phyloP scores from a whole-genome alignment of 2,329 filamentous ascomycete species.

The Neonectria magnoliae region DNA sequence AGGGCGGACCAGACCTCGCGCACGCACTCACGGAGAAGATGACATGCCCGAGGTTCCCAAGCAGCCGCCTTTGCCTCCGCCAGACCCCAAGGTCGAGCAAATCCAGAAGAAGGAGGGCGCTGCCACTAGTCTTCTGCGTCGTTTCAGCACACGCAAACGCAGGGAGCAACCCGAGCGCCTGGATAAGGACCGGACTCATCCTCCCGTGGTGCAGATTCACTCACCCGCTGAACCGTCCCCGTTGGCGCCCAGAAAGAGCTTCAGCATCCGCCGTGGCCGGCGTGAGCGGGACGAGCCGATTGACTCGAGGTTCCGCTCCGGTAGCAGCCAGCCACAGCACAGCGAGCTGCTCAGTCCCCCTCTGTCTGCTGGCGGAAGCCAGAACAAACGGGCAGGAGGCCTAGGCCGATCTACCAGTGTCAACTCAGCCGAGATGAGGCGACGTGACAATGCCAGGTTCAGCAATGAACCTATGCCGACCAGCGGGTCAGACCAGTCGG shows the following conservation, averaged over 20 bases:
- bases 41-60: slow-evolving; percentile 74
- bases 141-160: slow-evolving; percentile 88
- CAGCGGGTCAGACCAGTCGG: slow-evolving; percentile 82
- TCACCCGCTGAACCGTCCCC: slow-evolving; percentile 72
- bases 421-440: slow-evolving; percentile 83
- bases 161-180: slow-evolving; percentile 73
- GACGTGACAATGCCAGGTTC: slow-evolving; percentile 62
- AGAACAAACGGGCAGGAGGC: slow-evolving; percentile 69
- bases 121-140: slow-evolving; percentile 82
- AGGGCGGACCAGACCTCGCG: slow-evolving; percentile 82
- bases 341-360: slow-evolving; percentile 83
- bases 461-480: slow-evolving; percentile 75
- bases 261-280: slow-evolving; percentile 76
- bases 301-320: slow-evolving; percentile 61
- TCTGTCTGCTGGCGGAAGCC: slow-evolving; percentile 65
- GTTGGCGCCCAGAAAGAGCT: slow-evolving; percentile 80
- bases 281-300: slow-evolving; percentile 63
- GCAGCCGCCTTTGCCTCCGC: slow-evolving; percentile 48
- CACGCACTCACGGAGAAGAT: slow-evolving; percentile 94
- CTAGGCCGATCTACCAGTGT: slow-evolving; percentile 91
- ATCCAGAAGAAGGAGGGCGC: slow-evolving; percentile 85
- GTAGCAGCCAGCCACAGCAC: slow-evolving; percentile 75
- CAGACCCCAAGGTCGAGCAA: slow-evolving; percentile 67
- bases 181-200: slow-evolving; percentile 73
- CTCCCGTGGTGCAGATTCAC: slow-evolving; percentile 81